Base-by-base conservation (phyloP, 257 asterid genomes). In the Penstemon eatonii region DNA sequence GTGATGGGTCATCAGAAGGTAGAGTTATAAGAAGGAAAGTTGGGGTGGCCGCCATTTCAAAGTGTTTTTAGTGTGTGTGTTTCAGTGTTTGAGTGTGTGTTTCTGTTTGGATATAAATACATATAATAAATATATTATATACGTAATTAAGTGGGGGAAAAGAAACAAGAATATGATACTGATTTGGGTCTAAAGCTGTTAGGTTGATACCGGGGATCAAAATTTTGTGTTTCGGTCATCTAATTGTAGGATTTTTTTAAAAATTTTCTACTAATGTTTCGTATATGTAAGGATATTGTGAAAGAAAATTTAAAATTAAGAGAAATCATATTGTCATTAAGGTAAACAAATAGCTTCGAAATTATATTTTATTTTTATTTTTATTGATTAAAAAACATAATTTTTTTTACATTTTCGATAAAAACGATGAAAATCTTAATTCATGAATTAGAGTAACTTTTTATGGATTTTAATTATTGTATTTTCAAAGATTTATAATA, bases 11-110 rank as follows among this genome's bases (percentile, higher is more conserved):
- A 40, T 62, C 64, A 9, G 76, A 56, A 42, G 44, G 11, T 25
- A 69, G 78, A 25, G 62, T 55, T 68, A 69, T 25, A 38, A 64
- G 77, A 7, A 73, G 75, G 43, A 68, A 38, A 60, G 60, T 66
- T 58, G 80, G 83, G 74, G 71, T 66, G 80, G 86, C 85, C 86
- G 92, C 85, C 85, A 85, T 73, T 67, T 71, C 9, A 33, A 67
- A 56, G 57, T 25, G 74, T 44, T 25, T 7, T 54, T 15, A 25
- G 41, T 38, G 76, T 46, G 57, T 70, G 74, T 60, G 51, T 65
- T 10, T 37, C 11, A 7, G 65, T 37, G 76, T 60, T 15, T 5
- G 62, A 42, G 57, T 66, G 60, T 42, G 63, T 62, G 49, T 39
- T 15, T 55, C 10, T 51, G 7, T 65, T 13, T 51, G 46, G 77